Conservation (phyloP, 345 rosid species). For the Eucalyptus sideroxylon region DNA sequence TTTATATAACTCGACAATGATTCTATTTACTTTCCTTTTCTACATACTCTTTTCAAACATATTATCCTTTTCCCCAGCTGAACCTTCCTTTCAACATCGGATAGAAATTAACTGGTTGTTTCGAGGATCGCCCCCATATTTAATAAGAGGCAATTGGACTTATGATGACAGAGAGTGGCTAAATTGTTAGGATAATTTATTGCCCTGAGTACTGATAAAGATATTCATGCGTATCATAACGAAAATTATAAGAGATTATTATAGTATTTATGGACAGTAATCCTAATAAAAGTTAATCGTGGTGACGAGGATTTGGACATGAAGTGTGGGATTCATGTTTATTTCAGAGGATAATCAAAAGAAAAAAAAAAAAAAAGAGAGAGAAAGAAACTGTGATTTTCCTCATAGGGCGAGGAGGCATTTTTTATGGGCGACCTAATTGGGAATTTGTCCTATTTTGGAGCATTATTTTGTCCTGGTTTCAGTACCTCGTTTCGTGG, state of each 20-base stretch:
- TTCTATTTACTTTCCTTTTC: neutral
- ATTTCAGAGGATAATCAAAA: neutral
- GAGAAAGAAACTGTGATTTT: too few species aligned
- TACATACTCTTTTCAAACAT: neutral
- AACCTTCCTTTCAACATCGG: neutral
- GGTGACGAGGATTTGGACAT: neutral
- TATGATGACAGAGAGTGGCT: neutral
- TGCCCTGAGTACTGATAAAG: too few species aligned
- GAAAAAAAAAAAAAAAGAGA: too few species aligned
- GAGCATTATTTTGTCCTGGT: neutral
- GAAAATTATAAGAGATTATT: neutral
- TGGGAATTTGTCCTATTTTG: neutral
- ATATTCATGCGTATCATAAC: too few species aligned
- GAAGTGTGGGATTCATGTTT: neutral
- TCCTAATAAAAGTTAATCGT: neutral
- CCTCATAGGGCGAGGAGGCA: neutral
- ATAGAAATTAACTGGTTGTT: neutral
- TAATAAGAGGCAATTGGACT: neutral
- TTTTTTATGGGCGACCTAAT: neutral
- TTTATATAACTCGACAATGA: neutral
- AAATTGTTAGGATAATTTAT: neutral
- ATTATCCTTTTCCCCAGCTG: neutral
- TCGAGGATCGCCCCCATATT: too few species aligned
- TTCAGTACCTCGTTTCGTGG: neutral
- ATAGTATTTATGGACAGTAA: neutral